A percentile compares a stretch with the other conserved stretches of the same genome.
phyloP scores from a whole-genome alignment of 352 stramenopile genomes.

The Hyaloperonospora arabidopsidis region DNA sequence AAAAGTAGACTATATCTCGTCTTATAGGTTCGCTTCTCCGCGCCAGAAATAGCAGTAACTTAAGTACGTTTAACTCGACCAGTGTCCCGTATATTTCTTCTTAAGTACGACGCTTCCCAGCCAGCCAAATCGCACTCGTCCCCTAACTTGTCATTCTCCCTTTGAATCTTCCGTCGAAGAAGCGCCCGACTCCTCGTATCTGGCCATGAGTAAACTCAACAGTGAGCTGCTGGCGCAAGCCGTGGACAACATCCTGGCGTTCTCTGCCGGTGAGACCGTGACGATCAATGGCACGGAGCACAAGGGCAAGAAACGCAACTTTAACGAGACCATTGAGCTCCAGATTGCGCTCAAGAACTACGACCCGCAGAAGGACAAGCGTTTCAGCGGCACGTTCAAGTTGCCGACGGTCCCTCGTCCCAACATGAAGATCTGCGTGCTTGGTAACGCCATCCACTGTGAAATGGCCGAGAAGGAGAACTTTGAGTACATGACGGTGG shows the following conservation, averaged over 20 bases:
- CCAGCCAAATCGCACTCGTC: background rate
- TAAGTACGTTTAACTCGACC: too few relatives aligned
- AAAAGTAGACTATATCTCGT: too few relatives aligned
- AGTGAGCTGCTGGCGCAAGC: slow-evolving; percentile 93
- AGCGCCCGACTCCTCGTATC: slow-evolving; percentile 37
- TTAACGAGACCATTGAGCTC: slow-evolving; percentile 98
- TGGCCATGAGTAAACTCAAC: slow-evolving; percentile 94
- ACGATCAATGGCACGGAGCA: slow-evolving; percentile 86
- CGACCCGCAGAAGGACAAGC: slow-evolving; percentile 99
- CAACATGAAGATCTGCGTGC: slow-evolving; percentile 3
- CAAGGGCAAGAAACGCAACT: slow-evolving; percentile 99
- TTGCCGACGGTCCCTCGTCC: slow-evolving; percentile 89
- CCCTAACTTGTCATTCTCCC: slow-evolving; percentile 44
- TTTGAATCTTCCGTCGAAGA: slow-evolving; percentile 55
- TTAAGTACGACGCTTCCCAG: background rate
- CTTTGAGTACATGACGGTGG: slow-evolving; percentile 52
- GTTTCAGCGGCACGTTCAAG: slow-evolving; percentile 99
- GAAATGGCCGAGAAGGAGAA: slow-evolving; percentile 95
- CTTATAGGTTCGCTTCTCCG: too few relatives aligned
- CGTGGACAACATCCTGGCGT: slow-evolving; percentile 94
- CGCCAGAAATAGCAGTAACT: too few relatives aligned
- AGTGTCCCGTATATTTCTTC: background rate
- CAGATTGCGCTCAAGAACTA: slow-evolving; percentile 99
- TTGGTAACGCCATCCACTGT: slow-evolving; percentile 94
- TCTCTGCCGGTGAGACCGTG: slow-evolving; percentile 91